Conservation (phyloP, 2,329 filamentous ascomycete species). For the Diplodia intermedia region DNA sequence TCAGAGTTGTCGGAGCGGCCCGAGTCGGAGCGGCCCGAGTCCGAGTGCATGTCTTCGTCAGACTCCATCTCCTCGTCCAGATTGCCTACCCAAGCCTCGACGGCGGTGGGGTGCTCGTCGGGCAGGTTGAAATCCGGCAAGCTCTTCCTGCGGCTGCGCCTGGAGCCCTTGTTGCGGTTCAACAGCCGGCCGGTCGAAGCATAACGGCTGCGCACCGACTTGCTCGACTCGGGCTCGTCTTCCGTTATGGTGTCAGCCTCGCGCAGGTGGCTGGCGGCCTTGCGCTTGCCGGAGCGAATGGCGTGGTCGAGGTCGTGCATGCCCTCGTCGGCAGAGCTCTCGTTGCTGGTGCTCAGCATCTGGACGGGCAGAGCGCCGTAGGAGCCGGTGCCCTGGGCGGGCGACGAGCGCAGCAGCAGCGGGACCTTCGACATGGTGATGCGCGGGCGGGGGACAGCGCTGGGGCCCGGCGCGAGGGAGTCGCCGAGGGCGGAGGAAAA, state of each 20-base stretch:
- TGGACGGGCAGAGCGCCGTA: constrained; percentile 65
- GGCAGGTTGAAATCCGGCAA: constrained; percentile 17
- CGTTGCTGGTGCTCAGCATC: constrained; percentile 48
- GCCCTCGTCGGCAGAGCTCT: constrained; percentile 45
- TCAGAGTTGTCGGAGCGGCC: constrained; percentile 33
- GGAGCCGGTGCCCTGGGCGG: constrained; percentile 65
- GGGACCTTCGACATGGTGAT: constrained; percentile 59
- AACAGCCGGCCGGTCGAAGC: constrained; percentile 20
- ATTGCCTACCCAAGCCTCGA: constrained; percentile 28
- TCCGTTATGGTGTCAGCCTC: constrained; percentile 20
- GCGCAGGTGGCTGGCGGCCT: constrained; percentile 36
- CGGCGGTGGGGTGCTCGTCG: constrained; percentile 23
- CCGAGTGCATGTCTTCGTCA: constrained; percentile 7
- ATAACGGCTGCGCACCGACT: constrained; percentile 9
- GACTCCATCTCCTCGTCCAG: constrained; percentile 24
- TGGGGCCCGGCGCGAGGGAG: constrained; percentile 12
- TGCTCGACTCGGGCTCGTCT: constrained; percentile 26
- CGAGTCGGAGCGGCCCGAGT: constrained; percentile 19
- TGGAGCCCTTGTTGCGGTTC: constrained; percentile 21
- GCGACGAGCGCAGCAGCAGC: constrained; percentile 65
- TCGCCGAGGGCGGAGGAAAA: constrained; percentile 7
- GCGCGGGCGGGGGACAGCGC: constrained; percentile 1
- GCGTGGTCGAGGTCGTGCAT: constrained; percentile 38
- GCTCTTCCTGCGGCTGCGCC: constrained; percentile 28
- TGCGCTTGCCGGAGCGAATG: constrained; percentile 36